Base-by-base conservation (phyloP, 768 basidiomycete species). In the Naganishia vishniacii region DNA sequence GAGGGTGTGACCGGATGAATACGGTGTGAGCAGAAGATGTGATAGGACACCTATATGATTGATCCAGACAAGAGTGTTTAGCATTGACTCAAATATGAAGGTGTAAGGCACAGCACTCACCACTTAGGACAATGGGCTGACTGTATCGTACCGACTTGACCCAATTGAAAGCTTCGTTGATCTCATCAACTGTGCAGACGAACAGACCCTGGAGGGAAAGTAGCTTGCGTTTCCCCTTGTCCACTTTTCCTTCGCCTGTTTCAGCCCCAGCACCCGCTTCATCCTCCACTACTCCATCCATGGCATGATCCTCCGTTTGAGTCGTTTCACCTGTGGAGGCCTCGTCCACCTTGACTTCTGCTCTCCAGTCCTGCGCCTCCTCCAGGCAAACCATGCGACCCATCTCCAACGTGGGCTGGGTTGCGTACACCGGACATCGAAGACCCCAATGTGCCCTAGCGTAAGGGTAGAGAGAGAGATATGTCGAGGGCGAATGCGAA, bases 381-480 rank as follows among this genome's bases (percentile, higher is more conserved):
- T 97, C 91, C 6, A 87, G 83, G 1, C 88, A 87, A 16, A 90
- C 90, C 45, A 97, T 89, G 34, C 90, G 83, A 4, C 89, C 94
- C 87, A 92, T 94, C 61, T 93, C 91, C 69, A 93, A 90, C 0
- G 95, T 91, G 40, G 94, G 94, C 28, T 97, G 83, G 2, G 93
- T 94, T 0, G 89, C 88, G 75, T 98, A 99, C 20, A 91, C 86
- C 3, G 92, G 91, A 23, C 92, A 92, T 65, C 83, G 86, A 44
- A 98, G 81, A 23, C 86, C 86, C 87, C 90, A 92, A 74, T 84
- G 82, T 18, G 91, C 83, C 75, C 89, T 83, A 5, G 95, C 92
- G 76, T 89, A 97, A 12, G 95, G 86, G 73, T 90, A 92, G n/a
- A 98, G 81, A 16, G 94, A 94, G 28, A 87, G 83, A 73, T 95